phyloP scores from a whole-genome alignment of 192 early-diverging fungal genomes.

The Linnemannia exigua region DNA sequence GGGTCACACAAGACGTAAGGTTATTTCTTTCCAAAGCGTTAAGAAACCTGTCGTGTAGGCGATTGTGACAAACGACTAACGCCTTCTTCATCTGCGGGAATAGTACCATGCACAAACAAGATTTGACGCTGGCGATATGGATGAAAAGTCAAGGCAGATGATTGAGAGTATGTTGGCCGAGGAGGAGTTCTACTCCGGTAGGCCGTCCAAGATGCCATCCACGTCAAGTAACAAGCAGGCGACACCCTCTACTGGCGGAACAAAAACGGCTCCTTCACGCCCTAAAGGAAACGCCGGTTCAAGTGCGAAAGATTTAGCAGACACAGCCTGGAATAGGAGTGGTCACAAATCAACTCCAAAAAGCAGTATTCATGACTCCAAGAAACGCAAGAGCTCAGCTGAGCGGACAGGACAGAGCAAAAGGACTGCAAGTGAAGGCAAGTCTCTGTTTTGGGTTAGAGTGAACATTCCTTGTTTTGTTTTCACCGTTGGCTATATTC shows the following conservation, averaged over 20 bases:
- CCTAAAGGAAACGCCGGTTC: neutral
- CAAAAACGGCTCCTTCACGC: neutral
- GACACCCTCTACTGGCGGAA: neutral
- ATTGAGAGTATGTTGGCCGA: constrained; percentile 77
- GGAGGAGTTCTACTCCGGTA: constrained; percentile 70
- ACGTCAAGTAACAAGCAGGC: neutral
- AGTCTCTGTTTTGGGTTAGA: neutral
- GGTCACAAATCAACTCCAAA: constrained; percentile 4
- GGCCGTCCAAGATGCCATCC: constrained; percentile 13
- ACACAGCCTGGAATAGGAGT: constrained; percentile 14
- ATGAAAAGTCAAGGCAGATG: constrained; percentile 66
- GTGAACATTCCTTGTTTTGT: neutral
- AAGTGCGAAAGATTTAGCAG: neutral
- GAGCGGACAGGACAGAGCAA: constrained; percentile 38
- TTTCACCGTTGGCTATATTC: neutral
- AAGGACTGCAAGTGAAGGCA: constrained; percentile 50
- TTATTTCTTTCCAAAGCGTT: neutral
- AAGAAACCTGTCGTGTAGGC: neutral
- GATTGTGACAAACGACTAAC: neutral
- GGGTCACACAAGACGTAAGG: constrained; percentile 53
- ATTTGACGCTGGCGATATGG: constrained; percentile 58
- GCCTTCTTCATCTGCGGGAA: neutral
- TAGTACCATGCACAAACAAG: constrained; percentile 37
- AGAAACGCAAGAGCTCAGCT: constrained; percentile 44
- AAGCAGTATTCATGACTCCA: constrained; percentile 38